Evolutionary conservation across 192 early-diverging fungal species (phyloP).

Genomic region (Diversispora eburnea): DNA sequence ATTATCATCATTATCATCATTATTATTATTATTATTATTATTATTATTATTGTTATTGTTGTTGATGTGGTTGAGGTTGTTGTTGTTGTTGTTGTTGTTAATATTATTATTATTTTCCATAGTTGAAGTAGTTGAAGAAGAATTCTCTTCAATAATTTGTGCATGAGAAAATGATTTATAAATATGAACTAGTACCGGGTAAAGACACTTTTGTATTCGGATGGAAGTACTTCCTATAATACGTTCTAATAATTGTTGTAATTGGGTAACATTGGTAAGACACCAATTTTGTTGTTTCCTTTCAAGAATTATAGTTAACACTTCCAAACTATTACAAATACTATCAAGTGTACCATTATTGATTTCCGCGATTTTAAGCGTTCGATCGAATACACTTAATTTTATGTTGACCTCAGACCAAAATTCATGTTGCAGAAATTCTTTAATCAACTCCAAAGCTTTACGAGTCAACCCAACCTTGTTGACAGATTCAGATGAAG

Average conservation of each 20-base stretch:
- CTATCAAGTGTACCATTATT: slow-evolving; percentile 50
- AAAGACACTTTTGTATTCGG: slow-evolving; percentile 64
- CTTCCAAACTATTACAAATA: slow-evolving; percentile 66
- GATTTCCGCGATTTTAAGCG: slow-evolving; percentile 52
- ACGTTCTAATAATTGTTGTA: slow-evolving; percentile 64
- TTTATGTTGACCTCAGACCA: slow-evolving; percentile 75
- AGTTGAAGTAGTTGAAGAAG: slow-evolving; percentile 5
- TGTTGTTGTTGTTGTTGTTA: no score
- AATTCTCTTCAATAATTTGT: slow-evolving; percentile 40
- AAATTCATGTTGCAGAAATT: slow-evolving; percentile 54
- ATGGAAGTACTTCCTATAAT: slow-evolving; percentile 75
- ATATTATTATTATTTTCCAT: no score
- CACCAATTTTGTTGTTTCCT: slow-evolving; percentile 64
- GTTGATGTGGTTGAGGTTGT: no score
- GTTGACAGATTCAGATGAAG: slow-evolving; percentile 47
- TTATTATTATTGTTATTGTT: no score
- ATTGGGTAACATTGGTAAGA: slow-evolving; percentile 53
- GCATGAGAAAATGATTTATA: slow-evolving; percentile 49
- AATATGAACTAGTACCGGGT: slow-evolving; percentile 68
- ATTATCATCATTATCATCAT: no score
- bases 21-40: no score
- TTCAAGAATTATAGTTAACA: slow-evolving; percentile 60
- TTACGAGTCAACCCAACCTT: slow-evolving; percentile 49
- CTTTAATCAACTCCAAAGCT: slow-evolving; percentile 62
- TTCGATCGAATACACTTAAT: slow-evolving; percentile 64